Evolutionary conservation across 306 rosid species (phyloP), one percentile per base, ranked within the genome.

Genomic region (Oxytropis ochrocephala): DNA sequence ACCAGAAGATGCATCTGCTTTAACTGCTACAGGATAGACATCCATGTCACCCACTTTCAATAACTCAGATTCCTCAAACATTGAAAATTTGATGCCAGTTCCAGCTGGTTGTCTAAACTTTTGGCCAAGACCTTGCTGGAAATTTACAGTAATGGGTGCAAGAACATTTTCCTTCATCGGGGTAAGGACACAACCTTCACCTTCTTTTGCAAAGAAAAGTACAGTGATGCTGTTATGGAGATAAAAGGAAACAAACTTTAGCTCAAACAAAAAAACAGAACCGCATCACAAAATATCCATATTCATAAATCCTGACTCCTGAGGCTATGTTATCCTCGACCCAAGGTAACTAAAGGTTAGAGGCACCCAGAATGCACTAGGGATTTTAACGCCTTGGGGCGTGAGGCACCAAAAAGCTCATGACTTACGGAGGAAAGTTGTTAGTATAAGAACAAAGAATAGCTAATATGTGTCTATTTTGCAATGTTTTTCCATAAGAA

Each of bases 101-200:
- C 96, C 96, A 12, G 79, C 55, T 13, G 91, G 85, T 67, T 91
- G 99, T 47, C 81, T 84, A 88, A 89, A 95, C 87, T 83, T 87
- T 88, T 95, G 99, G 69, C 96, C 97, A n/a, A 95, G 85, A 64
- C 97, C 97, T 78, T 87, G 88, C 74, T 82, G 79, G 73, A 95
- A 95, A 74, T 81, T 81, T 60, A 91, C 80, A 0, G 85, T 86
- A 54, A 95, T 75, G 10, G 96, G 91, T 74, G 87, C 65, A 66
- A 88, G 79, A 77, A 70, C 50, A 75, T 75, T 55, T 78, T 78
- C 93, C 80, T 87, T 91, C 47, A 3, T 82, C 1, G 97, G 81
- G n/a, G 83, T 80, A 73, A 95, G 84, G 71, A 74, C 82, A 57
- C 97, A 89, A 29, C 74, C 95, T 60, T 83, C 93, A 1, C 88